Conservation (phyloP, 2,329 filamentous ascomycete species). For the Septoria petroselini region DNA sequence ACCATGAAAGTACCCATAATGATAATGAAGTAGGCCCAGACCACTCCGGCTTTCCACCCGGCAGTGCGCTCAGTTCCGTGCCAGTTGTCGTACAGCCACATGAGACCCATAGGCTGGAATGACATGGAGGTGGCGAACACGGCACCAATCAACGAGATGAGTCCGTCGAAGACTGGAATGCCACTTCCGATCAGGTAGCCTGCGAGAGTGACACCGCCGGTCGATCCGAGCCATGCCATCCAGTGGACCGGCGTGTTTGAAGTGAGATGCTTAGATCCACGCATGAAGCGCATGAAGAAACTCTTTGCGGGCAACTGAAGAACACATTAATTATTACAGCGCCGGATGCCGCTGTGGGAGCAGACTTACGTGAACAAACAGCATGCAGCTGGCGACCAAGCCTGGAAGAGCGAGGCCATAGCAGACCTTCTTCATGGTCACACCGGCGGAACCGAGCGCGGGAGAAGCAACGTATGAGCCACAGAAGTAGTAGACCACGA, state of each 20-base stretch:
- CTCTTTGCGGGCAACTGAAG: conserved; percentile 29
- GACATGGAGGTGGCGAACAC: conserved; percentile 29
- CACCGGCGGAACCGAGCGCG: conserved; percentile 48
- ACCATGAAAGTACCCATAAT: conserved; percentile 41
- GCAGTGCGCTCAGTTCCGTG: conserved; percentile 13
- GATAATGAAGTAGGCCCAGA: conserved; percentile 36
- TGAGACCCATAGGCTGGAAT: conserved; percentile 39
- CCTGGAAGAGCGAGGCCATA: conserved; percentile 41
- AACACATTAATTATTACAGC: not conserved
- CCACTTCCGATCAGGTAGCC: conserved; percentile 30
- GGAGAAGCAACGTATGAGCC: conserved; percentile 50
- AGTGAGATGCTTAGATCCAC: conserved; percentile 29
- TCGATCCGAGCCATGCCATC: conserved; percentile 27
- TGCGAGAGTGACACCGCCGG: conserved; percentile 23
- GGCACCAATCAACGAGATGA: conserved; percentile 30
- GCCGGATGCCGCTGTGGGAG: not conserved
- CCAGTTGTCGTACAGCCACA: conserved; percentile 48
- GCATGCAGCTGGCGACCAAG: conserved; percentile 30
- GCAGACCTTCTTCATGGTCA: conserved; percentile 45
- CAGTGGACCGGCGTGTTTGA: conserved; percentile 28
- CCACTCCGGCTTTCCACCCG: conserved; percentile 16
- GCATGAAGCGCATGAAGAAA: conserved; percentile 32
- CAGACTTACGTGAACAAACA: conserved; percentile 31
- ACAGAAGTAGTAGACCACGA: conserved; percentile 49
- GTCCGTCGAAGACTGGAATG: conserved; percentile 30